phyloP scores from a whole-genome alignment of 176 grass and related monocot genomes.

The Oryza officinalis region DNA sequence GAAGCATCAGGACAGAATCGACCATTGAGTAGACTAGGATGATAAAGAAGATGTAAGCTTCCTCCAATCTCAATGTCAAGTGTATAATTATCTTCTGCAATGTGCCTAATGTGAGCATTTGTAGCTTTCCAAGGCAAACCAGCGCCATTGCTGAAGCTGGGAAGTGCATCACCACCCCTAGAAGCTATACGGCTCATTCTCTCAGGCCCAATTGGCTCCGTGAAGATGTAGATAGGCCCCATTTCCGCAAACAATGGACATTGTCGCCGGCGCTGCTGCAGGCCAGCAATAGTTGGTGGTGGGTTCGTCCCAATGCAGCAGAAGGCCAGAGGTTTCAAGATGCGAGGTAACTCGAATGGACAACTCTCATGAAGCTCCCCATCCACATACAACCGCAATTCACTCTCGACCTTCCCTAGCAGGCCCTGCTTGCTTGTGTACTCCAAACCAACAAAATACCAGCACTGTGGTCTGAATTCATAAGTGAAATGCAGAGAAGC shows the following conservation, averaged over 20 bases:
- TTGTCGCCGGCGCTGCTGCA: constrained; percentile 58
- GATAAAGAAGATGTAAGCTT: constrained; percentile 86
- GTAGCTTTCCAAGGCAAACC: constrained; percentile 84
- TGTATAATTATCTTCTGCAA: constrained; percentile 62
- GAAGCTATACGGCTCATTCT: constrained; percentile 76
- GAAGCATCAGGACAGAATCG: constrained; percentile 93
- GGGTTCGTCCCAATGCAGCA: constrained; percentile 94
- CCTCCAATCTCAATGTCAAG: constrained; percentile 74
- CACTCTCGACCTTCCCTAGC: constrained; percentile 78
- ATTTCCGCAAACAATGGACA: constrained; percentile 95
- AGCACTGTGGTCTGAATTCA: constrained; percentile 81
- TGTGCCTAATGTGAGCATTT: constrained; percentile 55
- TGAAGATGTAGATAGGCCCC: constrained; percentile 93
- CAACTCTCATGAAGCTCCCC: constrained; percentile 79
- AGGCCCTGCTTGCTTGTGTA: constrained; percentile 80
- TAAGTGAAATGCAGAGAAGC: constrained; percentile 81
- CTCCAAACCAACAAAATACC: constrained; percentile 92
- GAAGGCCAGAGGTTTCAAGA: constrained; percentile 80
- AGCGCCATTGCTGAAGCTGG: constrained; percentile 75
- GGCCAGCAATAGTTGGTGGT: constrained; percentile 63
- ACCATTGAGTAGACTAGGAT: constrained; percentile 73
- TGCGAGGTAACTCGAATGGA: constrained; percentile 83
- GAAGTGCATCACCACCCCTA: constrained; percentile 79
- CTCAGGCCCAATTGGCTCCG: constrained; percentile 81
- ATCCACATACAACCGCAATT: constrained; percentile 88